Evolutionary conservation across 169 alveolate genomes (phyloP).

Genomic region (Babesia gibsoni): DNA sequence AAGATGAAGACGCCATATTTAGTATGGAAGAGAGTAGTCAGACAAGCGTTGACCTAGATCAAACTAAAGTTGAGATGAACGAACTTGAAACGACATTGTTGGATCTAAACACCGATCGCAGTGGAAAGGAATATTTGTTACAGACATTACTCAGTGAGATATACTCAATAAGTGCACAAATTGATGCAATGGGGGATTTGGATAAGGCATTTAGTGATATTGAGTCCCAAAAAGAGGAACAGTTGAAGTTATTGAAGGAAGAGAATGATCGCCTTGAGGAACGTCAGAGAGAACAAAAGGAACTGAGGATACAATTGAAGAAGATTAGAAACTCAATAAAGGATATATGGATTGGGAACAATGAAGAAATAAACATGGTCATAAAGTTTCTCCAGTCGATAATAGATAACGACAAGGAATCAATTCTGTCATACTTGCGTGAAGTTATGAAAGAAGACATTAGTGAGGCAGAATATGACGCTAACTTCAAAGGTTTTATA

Average conservation of each 20-base stretch:
- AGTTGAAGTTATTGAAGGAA: not conserved
- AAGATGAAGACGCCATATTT: too few species aligned
- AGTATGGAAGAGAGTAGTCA: too few species aligned
- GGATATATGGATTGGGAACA: not conserved
- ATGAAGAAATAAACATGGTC: constrained; percentile 20
- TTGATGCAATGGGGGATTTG: not conserved
- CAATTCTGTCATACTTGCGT: constrained; percentile 6
- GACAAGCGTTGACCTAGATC: too few species aligned
- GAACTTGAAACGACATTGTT: not conserved
- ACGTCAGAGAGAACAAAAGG: not conserved
- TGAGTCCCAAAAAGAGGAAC: not conserved
- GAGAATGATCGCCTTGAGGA: not conserved
- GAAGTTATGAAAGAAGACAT: not conserved
- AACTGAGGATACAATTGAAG: not conserved
- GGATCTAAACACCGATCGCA: not conserved
- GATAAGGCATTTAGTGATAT: not conserved
- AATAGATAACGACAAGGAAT: constrained; percentile 26
- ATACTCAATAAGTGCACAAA: not conserved
- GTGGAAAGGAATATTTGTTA: not conserved
- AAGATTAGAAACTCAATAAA: constrained; percentile 23
- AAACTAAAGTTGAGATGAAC: not conserved
- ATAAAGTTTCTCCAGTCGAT: constrained; percentile 31
- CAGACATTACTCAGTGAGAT: not conserved
- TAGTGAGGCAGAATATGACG: not conserved
- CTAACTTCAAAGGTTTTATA: not conserved